These are phyloP conservation scores for Cucurbitaria berberidis DNA, from an alignment of 2,329 filamentous ascomycete genomes.

Conservation along the genomic window DNA sequence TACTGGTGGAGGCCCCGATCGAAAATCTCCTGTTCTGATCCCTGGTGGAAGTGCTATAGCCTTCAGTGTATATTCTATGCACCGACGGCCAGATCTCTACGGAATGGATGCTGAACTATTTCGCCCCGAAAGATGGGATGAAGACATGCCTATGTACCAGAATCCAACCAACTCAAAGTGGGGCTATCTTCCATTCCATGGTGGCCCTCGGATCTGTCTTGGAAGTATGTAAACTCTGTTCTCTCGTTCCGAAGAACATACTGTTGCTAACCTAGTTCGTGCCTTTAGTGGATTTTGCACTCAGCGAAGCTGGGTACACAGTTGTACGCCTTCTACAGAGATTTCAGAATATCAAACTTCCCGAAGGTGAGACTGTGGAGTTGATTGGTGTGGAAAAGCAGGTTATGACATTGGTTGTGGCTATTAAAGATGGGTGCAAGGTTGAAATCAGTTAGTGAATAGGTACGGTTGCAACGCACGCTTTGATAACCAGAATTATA, in stretches of 20 bases:
- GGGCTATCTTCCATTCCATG: slow-evolving; percentile 31
- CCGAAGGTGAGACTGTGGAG: slow-evolving; percentile 17
- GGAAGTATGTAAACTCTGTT: no score
- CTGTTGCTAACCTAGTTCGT: no score
- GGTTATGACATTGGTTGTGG: slow-evolving; percentile 24
- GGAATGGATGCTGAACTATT: slow-evolving; percentile 32
- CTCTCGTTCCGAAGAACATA: no score
- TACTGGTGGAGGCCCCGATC: slow-evolving; percentile 33
- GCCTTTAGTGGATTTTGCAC: slow-evolving; percentile 24
- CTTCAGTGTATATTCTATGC: slow-evolving; percentile 22
- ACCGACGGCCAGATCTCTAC: slow-evolving; percentile 26
- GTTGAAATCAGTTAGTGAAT: slow-evolving; percentile 16
- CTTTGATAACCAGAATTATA: no score
- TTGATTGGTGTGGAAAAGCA: slow-evolving; percentile 28
- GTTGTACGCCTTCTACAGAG: slow-evolving; percentile 23
- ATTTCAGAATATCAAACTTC: slow-evolving; percentile 25
- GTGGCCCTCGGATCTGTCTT: slow-evolving; percentile 22
- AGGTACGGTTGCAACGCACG: no score
- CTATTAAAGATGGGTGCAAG: slow-evolving; percentile 31
- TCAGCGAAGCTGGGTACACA: slow-evolving; percentile 25
- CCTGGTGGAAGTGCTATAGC: slow-evolving; percentile 15
- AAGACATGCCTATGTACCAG: slow-evolving; percentile 25
- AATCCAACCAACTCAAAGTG: slow-evolving; percentile 23
- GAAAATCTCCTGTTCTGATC: slow-evolving; percentile 31
- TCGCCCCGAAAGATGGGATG: slow-evolving; percentile 30